A percentile compares a stretch with the other conserved stretches of the same genome.
Conservation (phyloP, 2,329 filamentous ascomycete genomes). For the Leptographium galeiforme region DNA sequence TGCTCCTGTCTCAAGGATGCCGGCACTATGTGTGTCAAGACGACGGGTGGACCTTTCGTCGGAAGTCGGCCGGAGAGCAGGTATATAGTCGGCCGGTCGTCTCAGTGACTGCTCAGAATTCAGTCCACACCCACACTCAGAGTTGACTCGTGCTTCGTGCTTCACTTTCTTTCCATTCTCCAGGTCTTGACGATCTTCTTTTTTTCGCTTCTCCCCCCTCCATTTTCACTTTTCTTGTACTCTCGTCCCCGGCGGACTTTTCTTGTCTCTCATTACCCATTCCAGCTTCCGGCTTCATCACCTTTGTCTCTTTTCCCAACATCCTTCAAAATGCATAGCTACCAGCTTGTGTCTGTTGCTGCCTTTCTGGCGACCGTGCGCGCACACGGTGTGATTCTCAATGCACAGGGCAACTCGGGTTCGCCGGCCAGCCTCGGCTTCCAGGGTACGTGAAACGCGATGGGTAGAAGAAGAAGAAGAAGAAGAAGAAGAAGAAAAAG, state of each 20-base stretch:
- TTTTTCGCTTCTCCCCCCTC: not conserved
- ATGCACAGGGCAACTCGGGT: conserved; percentile 8
- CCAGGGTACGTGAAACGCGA: conserved; percentile 3
- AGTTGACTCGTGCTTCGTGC: not conserved
- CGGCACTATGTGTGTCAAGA: not conserved
- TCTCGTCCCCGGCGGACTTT: too few species aligned
- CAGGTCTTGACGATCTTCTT: conserved; percentile 7
- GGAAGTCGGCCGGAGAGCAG: not conserved
- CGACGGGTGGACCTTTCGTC: not conserved
- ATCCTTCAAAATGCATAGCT: conserved; percentile 1
- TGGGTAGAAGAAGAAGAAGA: not conserved
- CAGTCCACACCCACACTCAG: not conserved
- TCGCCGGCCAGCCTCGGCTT: conserved; percentile 10
- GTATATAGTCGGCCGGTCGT: not conserved
- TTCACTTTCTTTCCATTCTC: not conserved
- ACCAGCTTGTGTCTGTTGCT: conserved; percentile 1
- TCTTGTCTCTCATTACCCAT: too few species aligned
- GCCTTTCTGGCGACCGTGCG: conserved; percentile 7
- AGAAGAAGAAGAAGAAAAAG: not conserved
- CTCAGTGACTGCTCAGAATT: not conserved
- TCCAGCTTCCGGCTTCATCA: too few species aligned
- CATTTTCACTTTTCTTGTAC: not conserved
- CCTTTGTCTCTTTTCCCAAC: not conserved
- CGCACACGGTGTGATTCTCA: conserved; percentile 10
- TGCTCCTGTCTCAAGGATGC: conserved; percentile 2